Evolutionary conservation across 371 early-diverging fungal species (phyloP), one percentile per base, ranked within the genome.

Genomic region (Amoeboaphelidium protococcarum): DNA sequence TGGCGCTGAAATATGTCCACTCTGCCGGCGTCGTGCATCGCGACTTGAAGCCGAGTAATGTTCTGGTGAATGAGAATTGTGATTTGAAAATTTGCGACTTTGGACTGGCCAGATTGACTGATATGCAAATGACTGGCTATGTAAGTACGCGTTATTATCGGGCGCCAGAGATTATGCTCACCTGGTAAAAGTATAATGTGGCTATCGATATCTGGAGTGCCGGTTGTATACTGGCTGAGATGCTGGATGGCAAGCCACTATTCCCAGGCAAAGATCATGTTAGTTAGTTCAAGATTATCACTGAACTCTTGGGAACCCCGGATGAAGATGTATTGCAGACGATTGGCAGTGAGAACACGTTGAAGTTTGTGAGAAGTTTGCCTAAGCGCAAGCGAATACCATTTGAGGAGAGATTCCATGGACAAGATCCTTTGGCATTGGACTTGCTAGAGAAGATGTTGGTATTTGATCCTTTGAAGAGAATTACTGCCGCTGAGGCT

Each of bases 191-290:
- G 54, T 98, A 96, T 62, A 84, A 82, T 47, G 81, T 82, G 41
- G 86, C 78, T n/a, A 76, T 78, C 69, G 76, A 99, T 58, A 77
- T 97, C 50, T 99, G 98, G 98, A 87, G 95, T 16, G 73, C 90
- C n/a, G 99, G 85, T 2, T 90, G 85, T 59, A 85, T 98, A 13
- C 68, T 98, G 25, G 96, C 84, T 49, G 99, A 99, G 66, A 62
- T 98, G 22, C 84, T 75, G 52, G 90, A 88, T 0, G 92, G 90
- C 47, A 77, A 78, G 58, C 86, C 90, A 21, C 57, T 95, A 50
- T 91, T 91, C 55, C 82, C 92, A 10, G 96, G 94, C 2, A 48
- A 48, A 22, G 42, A 48, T 42, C 25, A 37, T 46, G 13, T 23
- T 21, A 13, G 22, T 63, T 89, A 91, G 64, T 87, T 91, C 54